Evolutionary conservation across 768 basidiomycete genomes (phyloP), one percentile per base, ranked within the genome.

Genomic region (Scleroderma bovista): DNA sequence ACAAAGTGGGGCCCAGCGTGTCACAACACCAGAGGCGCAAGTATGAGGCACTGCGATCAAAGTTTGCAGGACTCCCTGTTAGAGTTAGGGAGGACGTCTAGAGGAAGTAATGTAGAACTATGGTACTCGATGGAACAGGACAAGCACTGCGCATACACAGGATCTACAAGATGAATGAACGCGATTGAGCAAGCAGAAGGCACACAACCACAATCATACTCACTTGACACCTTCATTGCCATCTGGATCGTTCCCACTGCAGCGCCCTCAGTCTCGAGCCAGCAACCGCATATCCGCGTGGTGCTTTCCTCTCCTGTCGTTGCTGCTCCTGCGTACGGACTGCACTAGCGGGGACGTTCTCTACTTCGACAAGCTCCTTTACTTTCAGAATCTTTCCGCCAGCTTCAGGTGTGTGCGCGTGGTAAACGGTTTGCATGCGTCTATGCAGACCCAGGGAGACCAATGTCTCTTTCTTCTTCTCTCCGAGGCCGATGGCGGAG

Each of bases 331-430:
- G 81, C n/a, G 81, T 84, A 69, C 76, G 75, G 22, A 92, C 88
- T 48, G 76, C 71, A 31, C 75, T 73, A 22, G 72, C 71, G 0
- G 84, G 79, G 15, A 96, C 92, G 62, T 94, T 95, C 65, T 84
- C 77, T 38, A 97, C 93, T 61, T 87, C 78, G 10, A 96, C 80
- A 39, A 97, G 72, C 69, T 97, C 93, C 75, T 96, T 97, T 50
- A 96, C 81, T 20, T 70, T 69, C 43, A 97, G 73, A 44, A 96
- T 93, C 67, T 89, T 88, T 13, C 94, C 93, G 0, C 91, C 93
- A 3, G 79, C 75, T 50, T 85, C 83, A 0, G 84, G 81, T 0
- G 77, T 75, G 59, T 88, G 86, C 3, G 76, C 74, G 58, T 88
- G 86, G 61, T 88, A 91, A 29, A 94, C 91, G 0, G 86, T 92